Conservation (phyloP, 257 asterid species). For the Eustoma russellianum region DNA sequence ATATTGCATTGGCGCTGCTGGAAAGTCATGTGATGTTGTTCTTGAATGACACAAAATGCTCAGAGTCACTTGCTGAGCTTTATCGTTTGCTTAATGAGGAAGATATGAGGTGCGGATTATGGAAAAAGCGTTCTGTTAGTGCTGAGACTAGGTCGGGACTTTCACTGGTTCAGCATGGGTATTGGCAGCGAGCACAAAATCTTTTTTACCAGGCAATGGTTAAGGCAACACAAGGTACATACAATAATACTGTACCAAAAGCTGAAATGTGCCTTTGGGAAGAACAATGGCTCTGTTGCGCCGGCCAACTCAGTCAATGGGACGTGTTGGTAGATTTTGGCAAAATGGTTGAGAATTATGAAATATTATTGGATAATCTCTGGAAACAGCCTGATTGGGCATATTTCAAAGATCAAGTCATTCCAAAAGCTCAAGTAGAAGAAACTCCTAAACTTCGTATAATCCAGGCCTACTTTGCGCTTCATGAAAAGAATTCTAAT, state of each 20-base stretch:
- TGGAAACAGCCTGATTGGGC: conserved; percentile 99
- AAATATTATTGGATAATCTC: conserved; percentile 82
- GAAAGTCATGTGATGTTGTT: conserved; percentile 98
- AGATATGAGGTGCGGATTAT: conserved; percentile 99
- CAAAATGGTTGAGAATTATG: conserved; percentile 86
- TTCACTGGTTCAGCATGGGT: conserved; percentile 98
- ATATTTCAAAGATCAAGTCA: conserved; percentile 79
- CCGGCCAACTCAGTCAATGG: conserved; percentile 97
- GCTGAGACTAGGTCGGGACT: conserved; percentile 97
- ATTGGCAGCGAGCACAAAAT: conserved; percentile 95
- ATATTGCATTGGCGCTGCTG: conserved; percentile 77
- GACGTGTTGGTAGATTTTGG: conserved; percentile 93
- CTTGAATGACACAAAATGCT: conserved; percentile 84
- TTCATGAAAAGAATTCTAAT: conserved; percentile 86
- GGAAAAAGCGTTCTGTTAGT: conserved; percentile 88
- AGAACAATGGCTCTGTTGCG: conserved; percentile 97
- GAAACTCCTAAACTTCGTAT: conserved; percentile 95
- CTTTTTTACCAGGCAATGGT: conserved; percentile 98
- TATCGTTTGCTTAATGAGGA: conserved; percentile 93
- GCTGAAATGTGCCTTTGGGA: conserved; percentile 99
- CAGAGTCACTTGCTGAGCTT: conserved; percentile 97
- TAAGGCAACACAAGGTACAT: conserved; percentile 98
- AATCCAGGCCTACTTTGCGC: conserved; percentile 92
- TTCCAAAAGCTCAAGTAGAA: conserved; percentile 96
- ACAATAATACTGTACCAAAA: conserved; percentile 91